Evolutionary conservation across 2,329 filamentous ascomycete species (phyloP).

Genomic region (Paecilomyces formosus): DNA sequence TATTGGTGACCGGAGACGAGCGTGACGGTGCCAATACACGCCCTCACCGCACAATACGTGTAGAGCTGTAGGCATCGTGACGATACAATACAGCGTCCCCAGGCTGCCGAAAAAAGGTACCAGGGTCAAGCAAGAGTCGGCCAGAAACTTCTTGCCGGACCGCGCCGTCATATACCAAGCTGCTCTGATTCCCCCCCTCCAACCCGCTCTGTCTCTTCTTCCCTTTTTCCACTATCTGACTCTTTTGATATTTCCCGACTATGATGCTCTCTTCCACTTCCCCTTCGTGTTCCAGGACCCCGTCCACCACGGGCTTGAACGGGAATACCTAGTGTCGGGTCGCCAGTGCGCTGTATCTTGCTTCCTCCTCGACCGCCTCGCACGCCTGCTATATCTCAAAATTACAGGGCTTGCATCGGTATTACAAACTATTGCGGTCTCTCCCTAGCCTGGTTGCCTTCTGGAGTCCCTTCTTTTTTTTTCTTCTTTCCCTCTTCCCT

Average conservation of each 20-base stretch:
- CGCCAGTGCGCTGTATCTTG: conserved; percentile 7
- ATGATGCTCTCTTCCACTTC: conserved; percentile 30
- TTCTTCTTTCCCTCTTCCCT: background rate
- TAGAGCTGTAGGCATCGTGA: too few relatives aligned
- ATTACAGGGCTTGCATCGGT: conserved; percentile 5
- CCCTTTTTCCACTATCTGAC: conserved; percentile 11
- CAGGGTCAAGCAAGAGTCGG: conserved; percentile 3
- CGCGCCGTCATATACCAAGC: conserved; percentile 16
- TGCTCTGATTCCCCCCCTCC: conserved; percentile 4
- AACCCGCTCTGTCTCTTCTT: conserved; percentile 9
- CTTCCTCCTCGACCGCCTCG: conserved; percentile 7
- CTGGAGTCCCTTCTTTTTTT: background rate
- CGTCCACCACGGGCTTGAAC: conserved; percentile 40
- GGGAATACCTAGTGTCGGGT: conserved; percentile 26
- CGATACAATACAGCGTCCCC: background rate
- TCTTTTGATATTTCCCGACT: conserved; percentile 14
- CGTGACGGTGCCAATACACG: background rate
- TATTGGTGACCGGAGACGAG: background rate
- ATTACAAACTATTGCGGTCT: conserved; percentile 3
- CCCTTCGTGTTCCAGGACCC: conserved; percentile 26
- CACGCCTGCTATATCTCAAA: conserved; percentile 4
- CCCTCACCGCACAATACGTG: too few relatives aligned
- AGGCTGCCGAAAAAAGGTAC: conserved; percentile 1
- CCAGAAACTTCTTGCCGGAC: conserved; percentile 16
- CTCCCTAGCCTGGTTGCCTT: conserved; percentile 4